phyloP scores from a whole-genome alignment of 805 yeast species.

The Kuraishia floccosa region DNA sequence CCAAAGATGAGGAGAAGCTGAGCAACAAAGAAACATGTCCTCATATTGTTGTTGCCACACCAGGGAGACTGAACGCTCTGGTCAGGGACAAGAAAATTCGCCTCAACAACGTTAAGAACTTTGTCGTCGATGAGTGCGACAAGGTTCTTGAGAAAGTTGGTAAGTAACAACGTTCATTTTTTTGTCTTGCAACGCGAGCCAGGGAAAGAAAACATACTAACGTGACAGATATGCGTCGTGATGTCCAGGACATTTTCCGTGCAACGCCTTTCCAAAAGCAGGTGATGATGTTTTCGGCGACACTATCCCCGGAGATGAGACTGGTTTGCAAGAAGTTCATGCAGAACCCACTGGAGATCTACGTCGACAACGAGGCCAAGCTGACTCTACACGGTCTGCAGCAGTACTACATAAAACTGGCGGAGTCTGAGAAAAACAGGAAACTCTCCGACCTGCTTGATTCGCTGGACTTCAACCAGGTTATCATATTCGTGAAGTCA shows the following conservation, averaged over 20 bases:
- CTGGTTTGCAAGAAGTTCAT: conserved; percentile 96
- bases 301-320: conserved; percentile 86
- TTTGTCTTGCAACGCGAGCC: background rate
- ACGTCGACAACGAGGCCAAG: conserved; percentile 96
- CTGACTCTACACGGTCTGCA: conserved; percentile 96
- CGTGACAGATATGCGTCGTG: conserved; percentile 95
- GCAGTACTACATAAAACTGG: conserved; percentile 86
- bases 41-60: conserved; percentile 95
- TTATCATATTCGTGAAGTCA: conserved; percentile 89
- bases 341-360: conserved; percentile 96
- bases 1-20: conserved; percentile 76
- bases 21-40: conserved; percentile 92
- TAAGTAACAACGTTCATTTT: conserved; percentile 9
- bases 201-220: conserved; percentile 1
- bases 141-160: conserved; percentile 69
- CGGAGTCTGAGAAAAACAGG: conserved; percentile 87
- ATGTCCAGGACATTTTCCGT: conserved; percentile 95
- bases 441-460: conserved; percentile 88
- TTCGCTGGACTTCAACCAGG: conserved; percentile 94
- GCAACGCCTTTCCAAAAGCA: conserved; percentile 97
- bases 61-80: conserved; percentile 93
- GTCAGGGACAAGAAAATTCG: conserved; percentile 86
- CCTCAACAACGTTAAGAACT: conserved; percentile 81
- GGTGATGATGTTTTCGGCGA: conserved; percentile 99
- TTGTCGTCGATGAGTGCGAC: conserved; percentile 97